Evolutionary conservation across 495 filamentous ascomycete genomes (phyloP).

Genomic region (Lasiosphaeris hirsuta): DNA sequence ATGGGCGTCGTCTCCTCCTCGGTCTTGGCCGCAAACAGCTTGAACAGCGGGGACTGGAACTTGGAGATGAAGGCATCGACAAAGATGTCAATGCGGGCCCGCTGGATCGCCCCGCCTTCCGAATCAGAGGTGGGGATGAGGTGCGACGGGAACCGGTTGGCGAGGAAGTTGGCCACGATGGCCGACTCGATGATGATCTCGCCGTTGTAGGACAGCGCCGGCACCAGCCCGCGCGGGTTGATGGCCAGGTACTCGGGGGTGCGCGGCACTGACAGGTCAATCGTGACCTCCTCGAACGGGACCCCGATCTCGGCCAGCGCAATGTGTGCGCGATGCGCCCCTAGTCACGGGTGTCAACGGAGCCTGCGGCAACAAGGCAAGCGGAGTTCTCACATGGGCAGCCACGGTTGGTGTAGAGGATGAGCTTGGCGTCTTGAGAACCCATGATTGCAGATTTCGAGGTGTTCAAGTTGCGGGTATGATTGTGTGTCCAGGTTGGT

Average conservation of each 20-base stretch:
- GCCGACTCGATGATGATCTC: constrained; percentile 69
- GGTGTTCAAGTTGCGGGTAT: not conserved
- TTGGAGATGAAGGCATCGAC: constrained; percentile 71
- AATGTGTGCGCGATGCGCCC: constrained; percentile 80
- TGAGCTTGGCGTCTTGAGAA: constrained; percentile 38
- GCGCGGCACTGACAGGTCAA: constrained; percentile 69
- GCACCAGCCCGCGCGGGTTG: constrained; percentile 83
- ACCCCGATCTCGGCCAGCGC: constrained; percentile 68
- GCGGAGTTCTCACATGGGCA: constrained; percentile 58
- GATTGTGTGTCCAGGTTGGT: not conserved
- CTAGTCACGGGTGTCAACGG: constrained; percentile 18
- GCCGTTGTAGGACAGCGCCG: constrained; percentile 65
- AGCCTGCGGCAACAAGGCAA: not conserved
- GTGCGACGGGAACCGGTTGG: constrained; percentile 46
- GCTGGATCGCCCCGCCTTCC: constrained; percentile 42
- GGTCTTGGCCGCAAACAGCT: constrained; percentile 36
- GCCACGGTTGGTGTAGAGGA: constrained; percentile 68
- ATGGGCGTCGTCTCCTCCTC: constrained; percentile 39
- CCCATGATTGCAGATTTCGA: constrained; percentile 23
- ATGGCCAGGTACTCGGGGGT: constrained; percentile 81
- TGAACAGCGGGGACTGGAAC: constrained; percentile 46
- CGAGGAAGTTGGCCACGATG: constrained; percentile 75
- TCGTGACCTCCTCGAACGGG: constrained; percentile 74
- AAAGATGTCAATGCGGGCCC: constrained; percentile 74
- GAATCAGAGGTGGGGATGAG: constrained; percentile 48